Evolutionary conservation across 345 rosid genomes (phyloP).

Genomic region (Bruguiera sexangula): DNA sequence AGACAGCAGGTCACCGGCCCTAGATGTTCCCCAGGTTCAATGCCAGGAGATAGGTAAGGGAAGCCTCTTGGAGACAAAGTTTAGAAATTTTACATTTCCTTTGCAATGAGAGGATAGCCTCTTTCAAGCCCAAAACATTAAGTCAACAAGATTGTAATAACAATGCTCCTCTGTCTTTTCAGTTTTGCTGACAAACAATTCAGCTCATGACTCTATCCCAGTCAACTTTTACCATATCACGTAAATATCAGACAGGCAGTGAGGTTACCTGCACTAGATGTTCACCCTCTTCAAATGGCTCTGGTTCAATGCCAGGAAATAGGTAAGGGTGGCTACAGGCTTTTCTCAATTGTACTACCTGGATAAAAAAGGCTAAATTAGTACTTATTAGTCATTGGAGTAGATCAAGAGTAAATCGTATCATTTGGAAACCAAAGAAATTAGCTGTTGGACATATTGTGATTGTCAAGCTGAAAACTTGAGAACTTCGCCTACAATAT

Average conservation of each 20-base stretch:
- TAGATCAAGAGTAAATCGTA: slow-evolving; percentile 1
- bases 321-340: slow-evolving; percentile 95
- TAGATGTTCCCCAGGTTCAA: slow-evolving; percentile 90
- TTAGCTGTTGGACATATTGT: not conserved
- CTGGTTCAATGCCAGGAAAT: slow-evolving; percentile 91
- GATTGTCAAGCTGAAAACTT: slow-evolving; percentile 9
- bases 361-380: slow-evolving; percentile 14
- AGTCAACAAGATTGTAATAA: not conserved
- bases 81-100: not conserved
- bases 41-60: slow-evolving; percentile 89
- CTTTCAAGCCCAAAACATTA: not conserved
- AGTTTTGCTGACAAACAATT: not conserved
- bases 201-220: not conserved
- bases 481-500: slow-evolving; percentile 50
- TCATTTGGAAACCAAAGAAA: slow-evolving; percentile 10
- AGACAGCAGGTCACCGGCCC: slow-evolving; percentile 53
- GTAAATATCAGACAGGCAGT: slow-evolving; percentile 10
- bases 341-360: slow-evolving; percentile 88
- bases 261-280: slow-evolving; percentile 76
- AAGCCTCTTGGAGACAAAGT: slow-evolving; percentile 33
- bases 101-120: not conserved
- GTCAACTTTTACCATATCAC: not conserved
- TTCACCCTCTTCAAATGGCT: slow-evolving; percentile 91
- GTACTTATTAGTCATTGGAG: not conserved
- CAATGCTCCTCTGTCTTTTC: not conserved